These are phyloP conservation scores for Austroboletus eburneus DNA, from an alignment of 768 basidiomycete genomes.

Conservation along the genomic window DNA sequence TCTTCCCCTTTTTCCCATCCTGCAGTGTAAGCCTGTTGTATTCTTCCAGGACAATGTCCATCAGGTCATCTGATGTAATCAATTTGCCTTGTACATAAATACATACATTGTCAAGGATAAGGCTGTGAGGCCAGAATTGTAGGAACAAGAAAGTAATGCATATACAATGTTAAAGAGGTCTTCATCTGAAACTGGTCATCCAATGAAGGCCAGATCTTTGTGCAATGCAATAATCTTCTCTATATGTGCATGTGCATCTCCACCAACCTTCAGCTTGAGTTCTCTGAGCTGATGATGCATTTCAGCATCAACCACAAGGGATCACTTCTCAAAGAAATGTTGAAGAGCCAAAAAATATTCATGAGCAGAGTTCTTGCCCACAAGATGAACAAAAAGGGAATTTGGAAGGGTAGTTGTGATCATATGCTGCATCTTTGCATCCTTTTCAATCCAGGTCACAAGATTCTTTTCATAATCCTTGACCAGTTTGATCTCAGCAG, in stretches of 20 bases:
- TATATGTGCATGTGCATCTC: constrained; percentile 32
- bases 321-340: background rate
- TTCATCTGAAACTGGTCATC: constrained; percentile 24
- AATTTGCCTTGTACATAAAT: too few relatives aligned
- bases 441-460: too few relatives aligned
- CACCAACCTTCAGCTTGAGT: constrained; percentile 20
- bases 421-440: too few relatives aligned
- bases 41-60: background rate
- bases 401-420: too few relatives aligned
- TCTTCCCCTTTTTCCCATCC: too few relatives aligned
- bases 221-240: constrained; percentile 25
- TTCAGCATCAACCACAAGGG: background rate
- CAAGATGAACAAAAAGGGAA: too few relatives aligned
- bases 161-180: constrained; percentile 34
- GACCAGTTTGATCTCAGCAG: too few relatives aligned
- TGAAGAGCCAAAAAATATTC: too few relatives aligned
- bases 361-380: too few relatives aligned
- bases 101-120: too few relatives aligned
- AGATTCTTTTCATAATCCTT: too few relatives aligned
- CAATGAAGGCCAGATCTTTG: constrained; percentile 34
- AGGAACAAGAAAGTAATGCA: constrained; percentile 33
- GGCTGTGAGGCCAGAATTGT: constrained; percentile 11
- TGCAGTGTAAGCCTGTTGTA: background rate
- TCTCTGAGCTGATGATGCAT: background rate
- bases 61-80: too few relatives aligned